Percentiles rank a stretch among this genome's conserved stretches.
phyloP scores from a whole-genome alignment of 805 yeast genomes.

The Candida argentea region DNA sequence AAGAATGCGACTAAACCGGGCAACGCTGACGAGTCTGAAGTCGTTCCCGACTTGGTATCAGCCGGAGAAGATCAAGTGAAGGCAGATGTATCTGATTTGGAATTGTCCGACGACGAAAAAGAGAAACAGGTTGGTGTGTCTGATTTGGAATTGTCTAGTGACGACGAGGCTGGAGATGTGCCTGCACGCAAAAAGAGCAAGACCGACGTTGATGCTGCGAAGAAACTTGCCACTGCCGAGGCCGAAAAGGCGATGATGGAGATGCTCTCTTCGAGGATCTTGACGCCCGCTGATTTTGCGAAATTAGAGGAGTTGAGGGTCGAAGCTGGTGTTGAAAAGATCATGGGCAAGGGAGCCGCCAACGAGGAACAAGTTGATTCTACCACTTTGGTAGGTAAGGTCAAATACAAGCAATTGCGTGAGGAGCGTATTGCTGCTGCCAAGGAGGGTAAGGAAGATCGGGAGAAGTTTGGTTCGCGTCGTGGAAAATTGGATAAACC shows the following conservation, averaged over 20 bases:
- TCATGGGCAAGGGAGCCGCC: conserved; percentile 47
- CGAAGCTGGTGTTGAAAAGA: conserved; percentile 77
- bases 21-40: conserved; percentile 18
- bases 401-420: conserved; percentile 72
- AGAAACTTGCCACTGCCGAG: conserved; percentile 28
- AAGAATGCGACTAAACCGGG: no score
- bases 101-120: conserved; percentile 15
- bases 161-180: conserved; percentile 29
- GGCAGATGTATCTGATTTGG: conserved; percentile 20
- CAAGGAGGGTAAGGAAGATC: conserved; percentile 85
- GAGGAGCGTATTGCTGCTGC: conserved; percentile 87
- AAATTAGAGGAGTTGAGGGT: conserved; percentile 80
- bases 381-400: conserved; percentile 62
- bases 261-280: conserved; percentile 61
- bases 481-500: conserved; percentile 68
- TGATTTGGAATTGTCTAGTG: conserved; percentile 13
- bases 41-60: conserved; percentile 2
- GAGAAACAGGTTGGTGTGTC: no score
- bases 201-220: conserved; percentile 10
- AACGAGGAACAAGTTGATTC: conserved; percentile 88
- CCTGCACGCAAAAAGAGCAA: conserved; percentile 14
- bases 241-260: conserved; percentile 32
- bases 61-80: no score
- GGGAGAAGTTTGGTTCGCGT: conserved; percentile 83
- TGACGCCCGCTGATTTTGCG: conserved; percentile 97